Conservation (phyloP, 163 green algal species). For the Scenedesmus sp. region DNA sequence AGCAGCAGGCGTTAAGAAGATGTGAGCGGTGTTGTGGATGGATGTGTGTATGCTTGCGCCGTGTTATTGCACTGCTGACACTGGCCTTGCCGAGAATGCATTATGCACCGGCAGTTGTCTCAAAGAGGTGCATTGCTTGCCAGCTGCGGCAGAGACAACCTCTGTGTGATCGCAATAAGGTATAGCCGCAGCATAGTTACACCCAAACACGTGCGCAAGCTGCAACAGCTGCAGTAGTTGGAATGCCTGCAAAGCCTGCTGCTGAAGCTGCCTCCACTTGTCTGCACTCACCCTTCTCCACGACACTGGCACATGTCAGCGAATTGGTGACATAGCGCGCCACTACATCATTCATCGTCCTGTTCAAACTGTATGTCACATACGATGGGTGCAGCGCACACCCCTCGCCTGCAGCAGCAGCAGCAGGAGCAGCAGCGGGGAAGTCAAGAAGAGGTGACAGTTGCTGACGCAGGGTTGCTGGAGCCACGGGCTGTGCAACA, state of each 20-base stretch:
- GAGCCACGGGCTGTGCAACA: neutral
- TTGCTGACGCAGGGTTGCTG: neutral
- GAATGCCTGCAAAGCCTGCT: neutral
- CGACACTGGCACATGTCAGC: slow-evolving; percentile 23
- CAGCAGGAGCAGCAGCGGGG: neutral
- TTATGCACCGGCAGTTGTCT: neutral
- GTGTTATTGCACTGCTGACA: neutral
- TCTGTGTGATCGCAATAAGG: neutral
- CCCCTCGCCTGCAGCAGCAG: slow-evolving; percentile 9
- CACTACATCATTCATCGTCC: slow-evolving; percentile 14
- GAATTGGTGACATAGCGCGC: slow-evolving; percentile 37
- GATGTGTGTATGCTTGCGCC: neutral
- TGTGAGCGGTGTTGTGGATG: neutral
- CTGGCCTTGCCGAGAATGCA: neutral
- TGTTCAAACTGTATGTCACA: slow-evolving; percentile 12
- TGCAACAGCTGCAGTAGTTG: neutral
- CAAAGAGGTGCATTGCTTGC: neutral
- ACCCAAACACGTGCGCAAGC: neutral
- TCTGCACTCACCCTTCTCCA: slow-evolving; percentile 27
- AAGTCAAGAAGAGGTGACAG: neutral
- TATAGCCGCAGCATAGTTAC: neutral
- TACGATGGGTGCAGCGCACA: slow-evolving; percentile 46
- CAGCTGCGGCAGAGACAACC: neutral
- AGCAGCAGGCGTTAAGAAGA: neutral
- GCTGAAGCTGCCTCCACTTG: neutral